Percentiles rank a stretch among this genome's conserved stretches.
phyloP scores from a whole-genome alignment of 2,329 filamentous ascomycete species.

The Pseudophaeomoniella oleicola region DNA sequence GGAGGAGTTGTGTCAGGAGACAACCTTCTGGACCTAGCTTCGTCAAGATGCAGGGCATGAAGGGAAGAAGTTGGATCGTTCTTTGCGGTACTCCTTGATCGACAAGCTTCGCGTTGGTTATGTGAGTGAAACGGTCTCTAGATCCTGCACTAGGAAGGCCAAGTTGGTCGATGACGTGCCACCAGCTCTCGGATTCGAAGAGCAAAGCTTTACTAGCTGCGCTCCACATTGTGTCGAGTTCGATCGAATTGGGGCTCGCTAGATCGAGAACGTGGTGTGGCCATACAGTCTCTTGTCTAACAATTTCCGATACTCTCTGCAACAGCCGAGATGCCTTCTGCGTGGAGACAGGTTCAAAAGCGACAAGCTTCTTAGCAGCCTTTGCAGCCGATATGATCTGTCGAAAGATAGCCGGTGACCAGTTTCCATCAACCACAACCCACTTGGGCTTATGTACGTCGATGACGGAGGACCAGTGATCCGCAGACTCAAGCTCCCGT shows the following conservation, averaged over 20 bases:
- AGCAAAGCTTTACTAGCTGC: slow-evolving; percentile 52
- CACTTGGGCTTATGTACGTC: slow-evolving; percentile 49
- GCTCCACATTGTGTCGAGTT: slow-evolving; percentile 65
- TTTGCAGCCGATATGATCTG: slow-evolving; percentile 53
- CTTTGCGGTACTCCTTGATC: slow-evolving; percentile 74
- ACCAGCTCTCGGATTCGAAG: slow-evolving; percentile 62
- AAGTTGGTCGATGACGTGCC: slow-evolving; percentile 61
- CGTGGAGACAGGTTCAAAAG: slow-evolving; percentile 80
- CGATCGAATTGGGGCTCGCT: slow-evolving; percentile 68
- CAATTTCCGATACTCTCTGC: slow-evolving; percentile 14
- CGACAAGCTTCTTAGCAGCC: slow-evolving; percentile 42
- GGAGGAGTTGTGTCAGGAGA: slow-evolving; percentile 58
- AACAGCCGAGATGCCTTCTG: slow-evolving; percentile 65
- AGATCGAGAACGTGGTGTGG: slow-evolving; percentile 55
- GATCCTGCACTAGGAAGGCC: slow-evolving; percentile 57
- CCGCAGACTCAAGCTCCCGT: slow-evolving; percentile 26
- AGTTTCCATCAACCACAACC: slow-evolving; percentile 80
- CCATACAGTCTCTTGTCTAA: slow-evolving; percentile 30
- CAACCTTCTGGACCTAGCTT: slow-evolving; percentile 69
- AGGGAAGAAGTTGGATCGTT: slow-evolving; percentile 71
- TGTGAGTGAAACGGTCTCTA: slow-evolving; percentile 52
- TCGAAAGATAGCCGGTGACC: slow-evolving; percentile 51
- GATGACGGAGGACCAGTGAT: slow-evolving; percentile 50
- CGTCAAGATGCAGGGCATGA: slow-evolving; percentile 69
- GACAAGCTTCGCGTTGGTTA: slow-evolving; percentile 54